Conservation (phyloP, 805 yeast genomes). For the Scheffersomyces stipitis region DNA sequence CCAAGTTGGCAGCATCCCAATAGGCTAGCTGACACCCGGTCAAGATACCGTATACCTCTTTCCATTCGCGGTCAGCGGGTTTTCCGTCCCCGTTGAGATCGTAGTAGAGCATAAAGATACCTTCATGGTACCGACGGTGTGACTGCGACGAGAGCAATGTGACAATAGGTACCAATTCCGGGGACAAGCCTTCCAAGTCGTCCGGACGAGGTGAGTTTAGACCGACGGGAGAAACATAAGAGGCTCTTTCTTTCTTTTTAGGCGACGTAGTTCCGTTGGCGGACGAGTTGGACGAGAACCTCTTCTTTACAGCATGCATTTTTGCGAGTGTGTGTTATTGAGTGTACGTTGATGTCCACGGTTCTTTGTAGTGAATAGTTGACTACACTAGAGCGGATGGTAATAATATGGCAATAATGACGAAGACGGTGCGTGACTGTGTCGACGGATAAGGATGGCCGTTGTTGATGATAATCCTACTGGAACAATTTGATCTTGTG, state of each 20-base stretch:
- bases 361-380: neutral
- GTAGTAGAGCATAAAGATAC: conserved; percentile 69
- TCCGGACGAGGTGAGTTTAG: conserved; percentile 8
- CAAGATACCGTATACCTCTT: conserved; percentile 87
- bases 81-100: conserved; percentile 83
- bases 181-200: conserved; percentile 32
- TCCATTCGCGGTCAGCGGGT: conserved; percentile 83
- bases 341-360: neutral
- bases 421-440: neutral
- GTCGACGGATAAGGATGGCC: neutral
- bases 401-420: neutral
- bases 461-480: too few species aligned
- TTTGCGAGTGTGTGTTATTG: neutral
- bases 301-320: conserved; percentile 24
- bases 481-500: too few species aligned
- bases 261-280: conserved; percentile 11
- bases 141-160: conserved; percentile 72
- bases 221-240: conserved; percentile 3
- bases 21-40: conserved; percentile 89
- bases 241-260: conserved; percentile 7
- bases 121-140: conserved; percentile 74
- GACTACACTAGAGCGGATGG: too few species aligned
- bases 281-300: conserved; percentile 22
- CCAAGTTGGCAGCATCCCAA: conserved; percentile 79
- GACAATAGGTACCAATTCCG: conserved; percentile 66